Percentiles rank a stretch among this genome's conserved stretches.
phyloP scores from a whole-genome alignment of 2,329 filamentous ascomycete genomes.

The Xylaria arbuscula region DNA sequence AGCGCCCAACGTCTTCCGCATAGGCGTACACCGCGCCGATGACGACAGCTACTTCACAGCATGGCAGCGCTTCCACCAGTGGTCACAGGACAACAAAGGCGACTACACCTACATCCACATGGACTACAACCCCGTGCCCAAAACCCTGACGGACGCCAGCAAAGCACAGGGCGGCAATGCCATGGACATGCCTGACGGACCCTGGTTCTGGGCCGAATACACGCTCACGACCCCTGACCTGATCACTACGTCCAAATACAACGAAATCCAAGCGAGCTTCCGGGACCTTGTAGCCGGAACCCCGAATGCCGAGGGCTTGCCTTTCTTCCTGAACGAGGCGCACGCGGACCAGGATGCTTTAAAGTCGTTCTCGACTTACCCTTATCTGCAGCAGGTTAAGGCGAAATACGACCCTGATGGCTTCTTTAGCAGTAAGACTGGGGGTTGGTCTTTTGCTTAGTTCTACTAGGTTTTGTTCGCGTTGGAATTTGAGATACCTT shows the following conservation, averaged over 20 bases:
- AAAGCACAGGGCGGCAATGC: slow-evolving; percentile 29
- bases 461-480: background rate
- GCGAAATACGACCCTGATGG: slow-evolving; percentile 32
- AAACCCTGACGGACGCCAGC: slow-evolving; percentile 33
- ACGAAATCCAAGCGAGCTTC: slow-evolving; percentile 31
- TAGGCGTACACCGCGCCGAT: slow-evolving; percentile 32
- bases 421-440: slow-evolving; percentile 29
- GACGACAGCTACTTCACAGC: slow-evolving; percentile 29
- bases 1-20: slow-evolving; percentile 31
- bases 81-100: slow-evolving; percentile 30
- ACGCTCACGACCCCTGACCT: slow-evolving; percentile 26
- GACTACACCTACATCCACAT: slow-evolving; percentile 32
- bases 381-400: slow-evolving; percentile 23
- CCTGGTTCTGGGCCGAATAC: slow-evolving; percentile 37
- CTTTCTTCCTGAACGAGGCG: slow-evolving; percentile 33
- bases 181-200: slow-evolving; percentile 34
- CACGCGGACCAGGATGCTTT: slow-evolving; percentile 27
- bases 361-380: slow-evolving; percentile 30
- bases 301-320: slow-evolving; percentile 29
- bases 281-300: slow-evolving; percentile 30
- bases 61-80: slow-evolving; percentile 25
- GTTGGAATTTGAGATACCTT: slow-evolving; percentile 3
- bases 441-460: slow-evolving; percentile 32
- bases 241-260: slow-evolving; percentile 21
- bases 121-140: slow-evolving; percentile 33